These are phyloP conservation scores for Trichosanthes cucumerina DNA, from an alignment of 306 rosid genomes.

Conservation along the genomic window DNA sequence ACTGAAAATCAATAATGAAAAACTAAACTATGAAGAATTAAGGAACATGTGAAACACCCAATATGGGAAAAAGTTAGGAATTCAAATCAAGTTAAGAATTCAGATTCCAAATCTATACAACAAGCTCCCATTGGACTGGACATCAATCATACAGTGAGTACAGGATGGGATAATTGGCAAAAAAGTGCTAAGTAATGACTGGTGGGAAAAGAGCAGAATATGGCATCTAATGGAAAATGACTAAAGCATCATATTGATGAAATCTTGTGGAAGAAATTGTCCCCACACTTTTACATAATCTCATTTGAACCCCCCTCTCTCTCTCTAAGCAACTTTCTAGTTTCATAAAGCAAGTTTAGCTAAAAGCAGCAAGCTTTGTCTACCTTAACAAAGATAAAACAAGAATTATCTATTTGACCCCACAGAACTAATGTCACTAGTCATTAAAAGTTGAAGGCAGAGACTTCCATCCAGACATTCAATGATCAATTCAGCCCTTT, in stretches of 20 bases:
- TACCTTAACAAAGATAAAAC: background rate
- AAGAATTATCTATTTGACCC: constrained; percentile 1
- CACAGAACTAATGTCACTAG: constrained; percentile 2
- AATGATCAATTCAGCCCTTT: background rate
- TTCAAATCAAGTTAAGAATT: background rate
- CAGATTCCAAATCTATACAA: background rate
- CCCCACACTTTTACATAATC: background rate
- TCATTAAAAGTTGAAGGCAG: constrained; percentile 6
- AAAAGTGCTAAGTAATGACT: background rate
- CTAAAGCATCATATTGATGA: background rate
- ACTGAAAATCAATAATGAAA: background rate
- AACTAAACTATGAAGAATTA: background rate
- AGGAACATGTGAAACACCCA: background rate
- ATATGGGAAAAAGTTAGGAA: background rate
- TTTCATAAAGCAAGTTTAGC: background rate
- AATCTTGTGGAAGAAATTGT: background rate
- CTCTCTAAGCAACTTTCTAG: background rate
- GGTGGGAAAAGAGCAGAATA: background rate
- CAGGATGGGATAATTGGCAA: background rate
- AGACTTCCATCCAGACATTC: constrained; percentile 7
- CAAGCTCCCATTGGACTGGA: background rate
- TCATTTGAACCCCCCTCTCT: background rate
- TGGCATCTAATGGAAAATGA: background rate
- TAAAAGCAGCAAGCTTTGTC: background rate
- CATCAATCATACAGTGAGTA: background rate